phyloP scores from a whole-genome alignment of 345 rosid genomes.

The Salix koriyanagi region DNA sequence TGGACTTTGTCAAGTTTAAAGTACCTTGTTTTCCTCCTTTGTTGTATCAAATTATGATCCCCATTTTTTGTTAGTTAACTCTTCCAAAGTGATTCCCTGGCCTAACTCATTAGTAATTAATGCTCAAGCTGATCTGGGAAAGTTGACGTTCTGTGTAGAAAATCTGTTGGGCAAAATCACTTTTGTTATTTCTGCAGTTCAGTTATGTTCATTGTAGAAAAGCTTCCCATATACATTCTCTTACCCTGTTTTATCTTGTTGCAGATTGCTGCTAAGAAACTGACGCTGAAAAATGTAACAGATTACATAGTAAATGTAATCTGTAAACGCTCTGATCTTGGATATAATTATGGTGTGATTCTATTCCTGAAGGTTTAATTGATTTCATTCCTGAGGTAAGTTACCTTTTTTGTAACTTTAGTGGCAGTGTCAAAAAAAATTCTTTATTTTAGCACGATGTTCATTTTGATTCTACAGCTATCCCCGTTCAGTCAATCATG shows the following conservation, averaged over 20 bases:
- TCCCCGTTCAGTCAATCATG: neutral
- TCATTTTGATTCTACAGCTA: neutral
- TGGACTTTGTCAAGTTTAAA: neutral
- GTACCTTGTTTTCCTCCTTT: neutral
- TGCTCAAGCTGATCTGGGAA: neutral
- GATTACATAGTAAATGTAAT: constrained; percentile 80
- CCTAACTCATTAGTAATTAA: neutral
- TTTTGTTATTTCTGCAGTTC: no score
- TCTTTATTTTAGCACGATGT: neutral
- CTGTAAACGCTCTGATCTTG: constrained; percentile 62
- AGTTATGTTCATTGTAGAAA: neutral
- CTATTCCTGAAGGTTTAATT: constrained; percentile 96
- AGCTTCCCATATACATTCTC: neutral
- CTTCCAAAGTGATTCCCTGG: neutral
- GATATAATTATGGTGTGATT: constrained; percentile 87
- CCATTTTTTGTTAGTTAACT: neutral
- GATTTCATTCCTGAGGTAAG: constrained; percentile 96
- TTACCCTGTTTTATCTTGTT: constrained; percentile 1
- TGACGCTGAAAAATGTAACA: constrained; percentile 76
- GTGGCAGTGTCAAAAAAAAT: no score
- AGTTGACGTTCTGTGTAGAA: neutral
- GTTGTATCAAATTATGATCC: neutral
- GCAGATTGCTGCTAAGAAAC: constrained; percentile 80
- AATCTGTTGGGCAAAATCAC: neutral
- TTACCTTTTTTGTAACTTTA: neutral